Percentiles rank a stretch among this genome's conserved stretches.
Evolutionary conservation across 2,329 filamentous ascomycete species (phyloP).

Genomic region (Diaporthe sp.): DNA sequence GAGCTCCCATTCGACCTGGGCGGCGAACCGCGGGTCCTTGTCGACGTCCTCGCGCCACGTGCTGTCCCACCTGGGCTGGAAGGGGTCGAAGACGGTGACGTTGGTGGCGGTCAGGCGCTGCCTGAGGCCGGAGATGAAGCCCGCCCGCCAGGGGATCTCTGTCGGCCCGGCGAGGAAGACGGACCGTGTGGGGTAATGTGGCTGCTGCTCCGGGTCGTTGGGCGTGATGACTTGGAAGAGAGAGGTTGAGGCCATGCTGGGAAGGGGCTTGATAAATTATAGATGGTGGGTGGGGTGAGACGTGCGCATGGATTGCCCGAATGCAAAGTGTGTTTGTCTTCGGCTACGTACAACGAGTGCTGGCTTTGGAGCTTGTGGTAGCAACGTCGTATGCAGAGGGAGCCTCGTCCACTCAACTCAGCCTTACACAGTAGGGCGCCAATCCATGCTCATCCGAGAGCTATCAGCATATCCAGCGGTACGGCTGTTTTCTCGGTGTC

Average conservation of each 20-base stretch:
- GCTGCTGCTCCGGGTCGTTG: slow-evolving; percentile 27
- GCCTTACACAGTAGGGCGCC: slow-evolving; percentile 16
- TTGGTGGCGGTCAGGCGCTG: slow-evolving; percentile 40
- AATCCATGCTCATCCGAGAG: neutral
- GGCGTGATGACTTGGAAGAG: slow-evolving; percentile 37
- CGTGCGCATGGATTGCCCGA: neutral
- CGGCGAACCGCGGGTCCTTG: slow-evolving; percentile 57
- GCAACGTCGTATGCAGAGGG: neutral
- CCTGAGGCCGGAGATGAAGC: slow-evolving; percentile 56
- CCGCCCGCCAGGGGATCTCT: slow-evolving; percentile 62
- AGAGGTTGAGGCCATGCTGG: neutral
- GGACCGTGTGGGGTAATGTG: slow-evolving; percentile 44
- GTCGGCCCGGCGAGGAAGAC: slow-evolving; percentile 74
- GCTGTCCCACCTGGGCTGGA: slow-evolving; percentile 68
- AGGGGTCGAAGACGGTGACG: slow-evolving; percentile 70
- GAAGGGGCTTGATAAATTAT: neutral
- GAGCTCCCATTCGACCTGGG: slow-evolving; percentile 74
- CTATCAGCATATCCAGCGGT: neutral
- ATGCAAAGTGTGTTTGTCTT: neutral
- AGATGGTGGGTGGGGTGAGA: neutral
- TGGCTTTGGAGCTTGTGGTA: neutral
- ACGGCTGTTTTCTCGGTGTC: neutral
- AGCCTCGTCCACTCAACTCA: neutral
- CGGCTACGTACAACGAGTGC: neutral
- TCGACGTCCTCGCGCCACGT: slow-evolving; percentile 64